Evolutionary conservation across 2,329 filamentous ascomycete genomes (phyloP).

Genomic region (Leptodontidium sp.): DNA sequence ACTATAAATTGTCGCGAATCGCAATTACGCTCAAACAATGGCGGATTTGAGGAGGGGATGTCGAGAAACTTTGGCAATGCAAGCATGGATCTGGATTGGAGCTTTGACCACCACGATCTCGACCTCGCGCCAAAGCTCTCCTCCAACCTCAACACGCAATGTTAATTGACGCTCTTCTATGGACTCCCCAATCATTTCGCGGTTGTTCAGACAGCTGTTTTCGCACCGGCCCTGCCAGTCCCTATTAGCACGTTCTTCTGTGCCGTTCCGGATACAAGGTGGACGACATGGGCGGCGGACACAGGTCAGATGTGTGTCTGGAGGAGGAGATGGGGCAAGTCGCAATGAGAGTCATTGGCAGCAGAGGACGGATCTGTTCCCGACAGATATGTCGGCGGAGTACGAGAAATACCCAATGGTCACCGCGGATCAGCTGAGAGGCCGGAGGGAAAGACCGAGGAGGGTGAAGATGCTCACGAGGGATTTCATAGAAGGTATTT

Average conservation of each 20-base stretch:
- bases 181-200: constrained; percentile 82
- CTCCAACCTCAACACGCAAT: constrained; percentile 31
- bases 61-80: constrained; percentile 11
- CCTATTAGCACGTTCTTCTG: constrained; percentile 52
- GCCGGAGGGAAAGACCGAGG: constrained; percentile 77
- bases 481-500: constrained; percentile 92
- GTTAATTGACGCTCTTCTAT: constrained; percentile 56
- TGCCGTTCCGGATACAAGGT: constrained; percentile 43
- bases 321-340: constrained; percentile 30
- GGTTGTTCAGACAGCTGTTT: constrained; percentile 87
- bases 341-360: constrained; percentile 81
- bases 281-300: constrained; percentile 48
- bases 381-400: constrained; percentile 80
- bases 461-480: constrained; percentile 96
- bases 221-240: constrained; percentile 73
- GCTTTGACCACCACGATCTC: constrained; percentile 49
- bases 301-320: constrained; percentile 47
- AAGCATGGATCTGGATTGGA: constrained; percentile 37
- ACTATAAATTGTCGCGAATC: constrained; percentile 11
- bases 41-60: background rate
- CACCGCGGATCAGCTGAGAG: constrained; percentile 80
- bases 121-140: constrained; percentile 31
- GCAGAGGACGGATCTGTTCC: constrained; percentile 79
- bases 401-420: constrained; percentile 85
- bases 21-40: constrained; percentile 9